Conservation (phyloP, 345 rosid species). For the Heritiera littoralis region DNA sequence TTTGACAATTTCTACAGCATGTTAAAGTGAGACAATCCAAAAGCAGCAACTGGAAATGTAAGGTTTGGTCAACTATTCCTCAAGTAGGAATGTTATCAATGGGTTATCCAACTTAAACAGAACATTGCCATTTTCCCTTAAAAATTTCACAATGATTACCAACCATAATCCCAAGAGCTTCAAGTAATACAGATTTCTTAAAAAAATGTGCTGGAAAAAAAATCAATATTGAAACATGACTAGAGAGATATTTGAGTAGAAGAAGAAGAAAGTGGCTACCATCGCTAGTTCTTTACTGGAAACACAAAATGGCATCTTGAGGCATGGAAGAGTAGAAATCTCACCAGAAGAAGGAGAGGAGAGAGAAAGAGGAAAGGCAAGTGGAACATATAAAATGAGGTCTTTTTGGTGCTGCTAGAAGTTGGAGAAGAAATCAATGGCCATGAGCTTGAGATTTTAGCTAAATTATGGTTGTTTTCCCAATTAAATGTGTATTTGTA, state of each 20-base stretch:
- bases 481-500: neutral
- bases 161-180: neutral
- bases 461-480: neutral
- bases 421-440: neutral
- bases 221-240: no score
- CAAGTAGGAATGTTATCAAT: neutral
- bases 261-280: neutral
- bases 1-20: neutral
- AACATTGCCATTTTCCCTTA: neutral
- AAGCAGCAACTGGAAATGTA: neutral
- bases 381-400: neutral
- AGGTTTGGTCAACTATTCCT: neutral
- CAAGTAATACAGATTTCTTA: neutral
- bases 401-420: neutral
- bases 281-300: neutral
- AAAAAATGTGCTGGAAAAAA: neutral
- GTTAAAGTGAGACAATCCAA: conserved; percentile 2
- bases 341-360: neutral
- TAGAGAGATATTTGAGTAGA: no score
- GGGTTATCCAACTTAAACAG: neutral
- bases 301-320: neutral
- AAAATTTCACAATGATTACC: neutral
- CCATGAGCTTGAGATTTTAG: neutral
- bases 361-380: neutral
- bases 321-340: neutral